Evolutionary conservation across 2,329 filamentous ascomycete species (phyloP), one percentile per base, ranked within the genome.

Genomic region (Trichoderma asperellum): DNA sequence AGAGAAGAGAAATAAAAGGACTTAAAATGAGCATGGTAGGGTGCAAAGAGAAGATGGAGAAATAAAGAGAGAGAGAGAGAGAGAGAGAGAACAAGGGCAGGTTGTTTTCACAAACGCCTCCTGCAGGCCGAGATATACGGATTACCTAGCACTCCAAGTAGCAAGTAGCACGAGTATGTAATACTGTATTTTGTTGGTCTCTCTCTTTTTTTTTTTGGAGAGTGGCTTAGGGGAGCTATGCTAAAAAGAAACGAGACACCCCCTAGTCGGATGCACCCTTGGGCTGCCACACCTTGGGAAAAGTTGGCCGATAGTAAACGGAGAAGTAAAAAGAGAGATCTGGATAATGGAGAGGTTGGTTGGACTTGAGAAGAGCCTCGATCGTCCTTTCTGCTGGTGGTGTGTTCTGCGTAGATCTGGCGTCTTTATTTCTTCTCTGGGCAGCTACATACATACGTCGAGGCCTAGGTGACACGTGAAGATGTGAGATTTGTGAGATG

Each of bases 231-330:
- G 32, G 52, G 40, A 43, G 40, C 40, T 43, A 43, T 43, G 37
- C 63, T 52, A 58, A 59, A n/a, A 67, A 52, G 27, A 18, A 35
- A 18, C 7, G 53, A 40, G 10, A 32, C 49, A 43, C 8, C 32
- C 63, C 63, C 55, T 52, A 49, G 63, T 59, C 29, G 40, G 55
- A 4, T 21, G 29, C 34, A 34, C 55, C 53, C 63, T 67, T 67
- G 63, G 55, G 63, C 63, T 67, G 63, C 63, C 55, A 67, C 63
- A 67, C 53, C 63, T 58, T 35, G n/a, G 14, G 40, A 11, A 40
- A 47, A 66, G 63, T 66, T 58, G 55, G 55, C 63, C 63, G 37
- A 66, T 27, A 43, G 43, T 11, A 57, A n/a, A n/a, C 18, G 16
- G 40, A 43, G 40, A 43, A 8, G 40, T 6, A 11, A 29, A 43